Evolutionary conservation across 1,139 yeast genomes (phyloP).

Genomic region (Petasospora rhodanensis): DNA sequence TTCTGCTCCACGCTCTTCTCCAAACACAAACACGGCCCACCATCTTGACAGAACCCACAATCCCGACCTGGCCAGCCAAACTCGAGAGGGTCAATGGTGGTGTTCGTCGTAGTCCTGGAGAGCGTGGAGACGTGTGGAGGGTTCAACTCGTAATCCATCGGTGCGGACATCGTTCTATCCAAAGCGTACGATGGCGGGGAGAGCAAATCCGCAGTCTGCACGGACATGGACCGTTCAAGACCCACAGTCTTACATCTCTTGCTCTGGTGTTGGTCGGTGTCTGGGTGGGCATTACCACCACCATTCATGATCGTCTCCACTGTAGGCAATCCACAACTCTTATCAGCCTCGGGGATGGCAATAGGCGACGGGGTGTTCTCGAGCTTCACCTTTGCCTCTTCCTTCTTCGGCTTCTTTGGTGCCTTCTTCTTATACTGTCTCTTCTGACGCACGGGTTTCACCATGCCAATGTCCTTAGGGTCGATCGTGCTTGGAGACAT

Average conservation of each 20-base stretch:
- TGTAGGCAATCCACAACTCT: slow-evolving; percentile 3
- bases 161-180: slow-evolving; percentile 12
- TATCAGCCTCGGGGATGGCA: slow-evolving; percentile 1
- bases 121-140: slow-evolving; percentile 3
- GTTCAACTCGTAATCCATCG: slow-evolving; percentile 6
- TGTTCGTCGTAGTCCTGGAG: slow-evolving; percentile 18
- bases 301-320: slow-evolving; percentile 6
- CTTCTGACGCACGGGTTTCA: slow-evolving; percentile 15
- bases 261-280: slow-evolving; percentile 5
- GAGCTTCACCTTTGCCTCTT: slow-evolving; percentile 1
- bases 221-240: slow-evolving; percentile 18
- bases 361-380: slow-evolving; percentile 11
- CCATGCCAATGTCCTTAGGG: slow-evolving; percentile 27
- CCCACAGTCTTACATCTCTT: slow-evolving; percentile 13
- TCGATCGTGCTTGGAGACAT: slow-evolving; percentile 31
- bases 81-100: slow-evolving; percentile 14
- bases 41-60: slow-evolving; percentile 43
- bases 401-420: slow-evolving; percentile 13
- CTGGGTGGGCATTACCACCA: no score
- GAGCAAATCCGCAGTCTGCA: slow-evolving; percentile 12
- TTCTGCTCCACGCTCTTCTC: slow-evolving; percentile 18
- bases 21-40: slow-evolving; percentile 40
- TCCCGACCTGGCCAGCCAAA: slow-evolving; percentile 20
- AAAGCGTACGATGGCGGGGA: slow-evolving; percentile 12
- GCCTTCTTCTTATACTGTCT: slow-evolving; percentile 21